Evolutionary conservation across 176 grass and related monocot species (phyloP), one percentile per base, ranked within the genome.

Genomic region (Triticum monococcum): DNA sequence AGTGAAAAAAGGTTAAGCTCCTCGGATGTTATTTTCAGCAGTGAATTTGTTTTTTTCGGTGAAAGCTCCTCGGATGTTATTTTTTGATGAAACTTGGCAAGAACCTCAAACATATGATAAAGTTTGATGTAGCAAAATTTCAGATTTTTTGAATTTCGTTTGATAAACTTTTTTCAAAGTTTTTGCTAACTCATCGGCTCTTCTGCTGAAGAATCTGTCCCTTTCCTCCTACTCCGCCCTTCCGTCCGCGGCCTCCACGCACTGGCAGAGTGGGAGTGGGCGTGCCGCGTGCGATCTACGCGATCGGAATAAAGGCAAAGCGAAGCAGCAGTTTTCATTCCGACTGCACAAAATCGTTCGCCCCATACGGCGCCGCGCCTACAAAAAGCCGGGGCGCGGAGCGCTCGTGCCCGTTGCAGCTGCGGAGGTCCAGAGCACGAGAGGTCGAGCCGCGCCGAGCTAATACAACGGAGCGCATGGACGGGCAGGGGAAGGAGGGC

Each of bases 241-340:
- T 30, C 28, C 28, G 28, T 30, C 28, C 28, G 28, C 28, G 28
- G 74, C 26, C 61, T 65, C 71, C 62, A 56, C 48, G 45, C 45
- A 48, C 31, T 20, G 28, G 28, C 2, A 30, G 28, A 30, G 28
- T 30, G 31, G 52, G 18, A 12, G 37, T 8, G 35, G 35, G 89
- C 89, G 89, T 87, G 80, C 41, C 20, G 89, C 89, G 89, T 87
- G 80, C 41, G 66, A 83, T 12, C 66, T 83, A 87, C 89, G 84
- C 84, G 31, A 90, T n/a, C 3, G 7, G 37, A 11, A 36, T 72
- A 86, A 64, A 73, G n/a, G 59, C 57, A 85, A 62, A 28, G 72
- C 38, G 8, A 78, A 52, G 26, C 48, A 48, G 37, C 36, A 12
- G 45, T 57, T 57, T 24, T 31, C 28, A 30, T 41, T 16, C n/a